Conservation (phyloP, 2,329 filamentous ascomycete species). For the Alternaria metachromatica region DNA sequence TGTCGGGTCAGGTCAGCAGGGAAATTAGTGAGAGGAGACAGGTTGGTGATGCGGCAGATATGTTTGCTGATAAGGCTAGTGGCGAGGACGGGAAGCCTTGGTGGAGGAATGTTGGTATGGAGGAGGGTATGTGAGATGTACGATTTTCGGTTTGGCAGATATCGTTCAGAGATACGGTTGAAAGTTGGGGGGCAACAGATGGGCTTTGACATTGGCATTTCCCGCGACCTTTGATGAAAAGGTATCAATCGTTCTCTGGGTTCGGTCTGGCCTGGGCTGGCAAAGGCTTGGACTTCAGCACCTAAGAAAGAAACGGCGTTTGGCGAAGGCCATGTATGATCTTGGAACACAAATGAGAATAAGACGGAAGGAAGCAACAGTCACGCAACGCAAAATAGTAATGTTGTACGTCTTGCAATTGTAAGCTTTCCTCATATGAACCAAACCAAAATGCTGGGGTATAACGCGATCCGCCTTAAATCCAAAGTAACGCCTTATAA, state of each 20-base stretch:
- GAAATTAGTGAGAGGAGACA: slow-evolving; percentile 89
- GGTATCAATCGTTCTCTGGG: neutral
- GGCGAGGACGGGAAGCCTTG: slow-evolving; percentile 43
- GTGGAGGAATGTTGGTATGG: slow-evolving; percentile 59
- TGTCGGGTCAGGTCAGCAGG: slow-evolving; percentile 59
- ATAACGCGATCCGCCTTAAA: slow-evolving; percentile 9
- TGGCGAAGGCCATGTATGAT: neutral
- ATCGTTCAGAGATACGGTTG: neutral
- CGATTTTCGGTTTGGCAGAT: neutral
- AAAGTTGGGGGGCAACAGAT: neutral
- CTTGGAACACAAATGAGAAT: neutral
- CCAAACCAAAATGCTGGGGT: neutral
- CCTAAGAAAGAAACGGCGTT: neutral
- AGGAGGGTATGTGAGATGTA: slow-evolving; percentile 51
- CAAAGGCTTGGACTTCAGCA: neutral
- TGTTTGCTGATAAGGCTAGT: slow-evolving; percentile 59
- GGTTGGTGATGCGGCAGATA: slow-evolving; percentile 83
- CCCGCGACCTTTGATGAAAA: neutral
- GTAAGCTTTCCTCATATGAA: accelerated
- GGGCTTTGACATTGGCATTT: neutral
- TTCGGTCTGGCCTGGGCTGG: neutral
- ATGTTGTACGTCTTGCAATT: neutral
- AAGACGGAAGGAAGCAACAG: neutral
- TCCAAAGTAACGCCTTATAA: neutral
- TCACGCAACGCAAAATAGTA: neutral